Evolutionary conservation across 2,329 filamentous ascomycete species (phyloP).

Genomic region (Aplosporella prunicola): DNA sequence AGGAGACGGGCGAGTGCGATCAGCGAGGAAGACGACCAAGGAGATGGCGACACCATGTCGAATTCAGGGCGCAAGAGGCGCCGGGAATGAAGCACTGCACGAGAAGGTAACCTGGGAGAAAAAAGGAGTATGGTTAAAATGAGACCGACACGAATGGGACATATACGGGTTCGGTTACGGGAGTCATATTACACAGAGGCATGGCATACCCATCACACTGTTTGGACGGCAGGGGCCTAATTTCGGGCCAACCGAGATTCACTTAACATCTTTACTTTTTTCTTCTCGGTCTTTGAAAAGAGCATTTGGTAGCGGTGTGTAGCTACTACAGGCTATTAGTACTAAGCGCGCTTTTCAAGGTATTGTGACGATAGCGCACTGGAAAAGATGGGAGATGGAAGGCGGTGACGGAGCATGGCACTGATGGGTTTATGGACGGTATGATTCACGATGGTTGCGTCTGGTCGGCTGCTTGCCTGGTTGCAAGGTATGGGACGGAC

Average conservation of each 20-base stretch:
- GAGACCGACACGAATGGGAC: neutral
- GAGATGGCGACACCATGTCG: conserved; percentile 22
- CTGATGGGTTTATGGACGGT: conserved; percentile 4
- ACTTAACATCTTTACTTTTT: too few species aligned
- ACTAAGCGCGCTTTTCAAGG: too few species aligned
- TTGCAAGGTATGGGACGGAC: too few species aligned
- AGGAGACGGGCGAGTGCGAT: conserved; percentile 30
- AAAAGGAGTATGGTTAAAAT: neutral
- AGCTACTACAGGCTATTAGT: too few species aligned
- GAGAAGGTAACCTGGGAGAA: too few species aligned
- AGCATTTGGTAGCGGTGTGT: too few species aligned
- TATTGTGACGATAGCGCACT: conserved; percentile 1
- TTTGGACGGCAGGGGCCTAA: too few species aligned
- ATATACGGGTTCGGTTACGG: conserved; percentile 1
- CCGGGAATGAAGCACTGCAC: conserved; percentile 6
- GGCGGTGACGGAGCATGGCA: too few species aligned
- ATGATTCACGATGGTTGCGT: conserved; percentile 4
- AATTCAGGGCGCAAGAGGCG: conserved; percentile 29
- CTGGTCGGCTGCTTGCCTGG: too few species aligned
- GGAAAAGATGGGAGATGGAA: neutral
- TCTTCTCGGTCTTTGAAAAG: too few species aligned
- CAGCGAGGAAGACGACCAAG: conserved; percentile 32
- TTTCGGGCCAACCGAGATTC: too few species aligned
- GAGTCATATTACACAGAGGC: conserved; percentile 11
- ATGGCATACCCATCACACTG: conserved; percentile 10